Percentiles rank a stretch among this genome's conserved stretches.
These are phyloP conservation scores for Neophaeococcomyces aloes DNA, from an alignment of 2,329 filamentous ascomycete species.

Conservation along the genomic window DNA sequence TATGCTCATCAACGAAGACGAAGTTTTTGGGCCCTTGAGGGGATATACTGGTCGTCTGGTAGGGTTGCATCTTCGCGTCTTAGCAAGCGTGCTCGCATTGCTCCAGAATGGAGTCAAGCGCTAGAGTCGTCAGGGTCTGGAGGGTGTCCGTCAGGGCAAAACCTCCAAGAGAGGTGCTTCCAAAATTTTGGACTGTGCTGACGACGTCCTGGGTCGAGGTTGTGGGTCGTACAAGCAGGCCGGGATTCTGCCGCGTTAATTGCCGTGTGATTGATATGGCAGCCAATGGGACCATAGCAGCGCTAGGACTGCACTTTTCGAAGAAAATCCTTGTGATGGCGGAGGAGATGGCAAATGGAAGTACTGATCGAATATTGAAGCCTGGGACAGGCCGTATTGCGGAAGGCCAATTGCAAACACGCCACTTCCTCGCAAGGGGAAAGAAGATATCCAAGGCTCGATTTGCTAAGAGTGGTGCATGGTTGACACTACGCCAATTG, in stretches of 20 bases:
- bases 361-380: neutral
- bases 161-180: neutral
- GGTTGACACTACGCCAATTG: neutral
- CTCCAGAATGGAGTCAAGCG: constrained; percentile 4
- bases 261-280: neutral
- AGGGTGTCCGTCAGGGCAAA: neutral
- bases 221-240: constrained; percentile 3
- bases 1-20: constrained; percentile 98
- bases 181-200: neutral
- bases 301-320: neutral
- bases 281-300: neutral
- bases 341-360: neutral
- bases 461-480: neutral
- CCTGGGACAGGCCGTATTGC: neutral
- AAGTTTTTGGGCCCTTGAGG: constrained; percentile 50
- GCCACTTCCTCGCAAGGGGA: neutral
- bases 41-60: constrained; percentile 14
- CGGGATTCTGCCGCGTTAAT: neutral
- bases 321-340: neutral
- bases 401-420: neutral
- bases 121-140: constrained; percentile 4
- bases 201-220: neutral
- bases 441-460: no score
- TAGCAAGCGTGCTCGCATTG: constrained; percentile 7
- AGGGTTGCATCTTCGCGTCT: constrained; percentile 20